phyloP scores from a whole-genome alignment of 169 alveolate genomes.

The Plasmodium ovale region DNA sequence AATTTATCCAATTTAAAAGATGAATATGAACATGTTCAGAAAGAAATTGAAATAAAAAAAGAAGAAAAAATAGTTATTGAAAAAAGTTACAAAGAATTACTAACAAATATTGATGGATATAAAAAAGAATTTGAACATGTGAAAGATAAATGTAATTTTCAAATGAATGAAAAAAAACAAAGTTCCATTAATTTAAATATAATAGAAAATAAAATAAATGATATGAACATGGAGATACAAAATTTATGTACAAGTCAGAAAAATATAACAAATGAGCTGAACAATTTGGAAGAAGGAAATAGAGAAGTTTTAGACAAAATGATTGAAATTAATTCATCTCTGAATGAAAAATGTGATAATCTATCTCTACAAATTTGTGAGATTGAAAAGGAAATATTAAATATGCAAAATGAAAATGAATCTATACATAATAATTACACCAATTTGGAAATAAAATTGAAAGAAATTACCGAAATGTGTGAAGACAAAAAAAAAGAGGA shows the following conservation, averaged over 20 bases:
- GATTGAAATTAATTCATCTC: background rate
- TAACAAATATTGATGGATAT: slow-evolving; percentile 24
- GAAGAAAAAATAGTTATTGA: slow-evolving; percentile 27
- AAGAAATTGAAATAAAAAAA: slow-evolving; percentile 25
- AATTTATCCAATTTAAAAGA: slow-evolving; percentile 7
- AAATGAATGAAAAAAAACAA: slow-evolving; percentile 66
- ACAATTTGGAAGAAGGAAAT: slow-evolving; percentile 14
- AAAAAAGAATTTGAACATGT: slow-evolving; percentile 48
- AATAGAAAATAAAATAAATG: slow-evolving; percentile 15
- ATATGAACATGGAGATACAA: background rate
- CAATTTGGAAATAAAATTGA: slow-evolving; percentile 14
- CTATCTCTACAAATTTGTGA: background rate
- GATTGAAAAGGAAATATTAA: slow-evolving; percentile 27
- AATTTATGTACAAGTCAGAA: slow-evolving; percentile 23
- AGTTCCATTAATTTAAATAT: slow-evolving; percentile 36
- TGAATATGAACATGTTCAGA: slow-evolving; percentile 34
- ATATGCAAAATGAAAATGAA: slow-evolving; percentile 37
- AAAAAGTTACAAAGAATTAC: slow-evolving; percentile 30
- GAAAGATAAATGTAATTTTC: slow-evolving; percentile 58
- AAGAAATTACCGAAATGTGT: slow-evolving; percentile 7
- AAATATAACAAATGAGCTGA: slow-evolving; percentile 7
- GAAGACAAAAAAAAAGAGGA: slow-evolving; percentile 47
- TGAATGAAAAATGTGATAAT: slow-evolving; percentile 33
- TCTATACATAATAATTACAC: background rate
- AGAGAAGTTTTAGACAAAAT: slow-evolving; percentile 8